Percentiles rank a stretch among this genome's conserved stretches.
Conservation (phyloP, 768 basidiomycete genomes). For the Boletus rufocinnamomeus region DNA sequence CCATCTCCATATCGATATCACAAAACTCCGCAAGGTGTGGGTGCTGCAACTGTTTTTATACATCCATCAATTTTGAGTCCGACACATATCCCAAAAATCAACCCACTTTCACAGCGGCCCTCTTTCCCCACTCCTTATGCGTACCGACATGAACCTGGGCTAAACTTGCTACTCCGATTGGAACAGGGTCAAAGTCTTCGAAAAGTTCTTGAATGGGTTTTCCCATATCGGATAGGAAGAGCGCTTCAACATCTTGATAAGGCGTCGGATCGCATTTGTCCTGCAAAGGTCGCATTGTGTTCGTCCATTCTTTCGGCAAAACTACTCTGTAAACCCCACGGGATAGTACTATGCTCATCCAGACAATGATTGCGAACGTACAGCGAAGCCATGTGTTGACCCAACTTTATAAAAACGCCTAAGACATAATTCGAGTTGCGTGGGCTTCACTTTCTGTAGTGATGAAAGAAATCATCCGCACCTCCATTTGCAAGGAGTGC, state of each 20-base stretch:
- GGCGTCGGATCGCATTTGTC: slow-evolving; percentile 93
- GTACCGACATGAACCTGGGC: slow-evolving; percentile 93
- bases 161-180: slow-evolving; percentile 93
- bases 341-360: slow-evolving; percentile 21
- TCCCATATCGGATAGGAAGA: slow-evolving; percentile 83
- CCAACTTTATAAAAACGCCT: slow-evolving; percentile 88
- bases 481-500: slow-evolving; percentile 92
- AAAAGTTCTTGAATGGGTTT: slow-evolving; percentile 72
- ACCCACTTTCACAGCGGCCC: slow-evolving; percentile 83
- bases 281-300: slow-evolving; percentile 65
- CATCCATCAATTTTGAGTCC: slow-evolving; percentile 8
- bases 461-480: slow-evolving; percentile 32
- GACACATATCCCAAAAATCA: background rate
- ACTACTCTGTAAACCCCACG: slow-evolving; percentile 41
- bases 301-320: slow-evolving; percentile 65
- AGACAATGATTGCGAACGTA: slow-evolving; percentile 36
- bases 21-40: slow-evolving; percentile 92
- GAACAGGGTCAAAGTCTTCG: slow-evolving; percentile 79
- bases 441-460: background rate
- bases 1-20: slow-evolving; percentile 87
- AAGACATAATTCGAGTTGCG: background rate
- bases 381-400: slow-evolving; percentile 81
- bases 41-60: slow-evolving; percentile 68
- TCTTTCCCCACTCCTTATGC: slow-evolving; percentile 66
- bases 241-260: slow-evolving; percentile 69